Conservation (phyloP, 176 grass and related monocot genomes). For the Oryza longistaminata region DNA sequence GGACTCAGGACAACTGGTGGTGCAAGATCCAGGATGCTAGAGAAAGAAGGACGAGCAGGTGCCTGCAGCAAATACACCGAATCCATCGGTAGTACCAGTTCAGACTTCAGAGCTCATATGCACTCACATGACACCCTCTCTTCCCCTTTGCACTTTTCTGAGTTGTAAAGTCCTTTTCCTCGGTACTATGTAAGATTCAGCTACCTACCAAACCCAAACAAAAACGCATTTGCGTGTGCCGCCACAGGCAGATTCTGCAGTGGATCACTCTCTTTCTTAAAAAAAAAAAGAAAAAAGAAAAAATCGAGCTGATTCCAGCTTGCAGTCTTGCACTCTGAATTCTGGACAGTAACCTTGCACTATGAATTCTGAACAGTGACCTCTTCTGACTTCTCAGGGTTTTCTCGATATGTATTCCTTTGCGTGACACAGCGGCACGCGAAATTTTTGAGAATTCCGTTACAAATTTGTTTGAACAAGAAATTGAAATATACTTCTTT, state of each 20-base stretch:
- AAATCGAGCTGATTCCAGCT: background rate
- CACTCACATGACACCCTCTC: slow-evolving; percentile 3
- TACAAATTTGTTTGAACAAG: background rate
- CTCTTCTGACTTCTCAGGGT: background rate
- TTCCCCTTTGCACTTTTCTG: background rate
- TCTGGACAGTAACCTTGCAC: background rate
- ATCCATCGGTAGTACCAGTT: background rate
- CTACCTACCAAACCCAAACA: slow-evolving; percentile 22
- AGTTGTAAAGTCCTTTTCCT: slow-evolving; percentile 35
- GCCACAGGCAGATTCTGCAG: background rate
- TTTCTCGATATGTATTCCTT: background rate
- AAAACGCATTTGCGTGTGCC: background rate
- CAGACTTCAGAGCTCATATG: background rate
- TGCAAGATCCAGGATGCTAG: background rate
- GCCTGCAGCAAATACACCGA: slow-evolving; percentile 1
- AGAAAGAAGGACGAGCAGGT: no score
- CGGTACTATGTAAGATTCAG: slow-evolving; percentile 34
- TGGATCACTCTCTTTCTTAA: background rate
- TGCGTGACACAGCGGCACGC: background rate
- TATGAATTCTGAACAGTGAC: background rate
- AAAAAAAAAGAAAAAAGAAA: background rate
- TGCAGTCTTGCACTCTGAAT: background rate
- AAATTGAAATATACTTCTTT: background rate
- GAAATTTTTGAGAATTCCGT: background rate
- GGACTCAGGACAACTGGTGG: background rate